Evolutionary conservation across 192 early-diverging fungal species (phyloP).

Genomic region (Spinellus fusiger): DNA sequence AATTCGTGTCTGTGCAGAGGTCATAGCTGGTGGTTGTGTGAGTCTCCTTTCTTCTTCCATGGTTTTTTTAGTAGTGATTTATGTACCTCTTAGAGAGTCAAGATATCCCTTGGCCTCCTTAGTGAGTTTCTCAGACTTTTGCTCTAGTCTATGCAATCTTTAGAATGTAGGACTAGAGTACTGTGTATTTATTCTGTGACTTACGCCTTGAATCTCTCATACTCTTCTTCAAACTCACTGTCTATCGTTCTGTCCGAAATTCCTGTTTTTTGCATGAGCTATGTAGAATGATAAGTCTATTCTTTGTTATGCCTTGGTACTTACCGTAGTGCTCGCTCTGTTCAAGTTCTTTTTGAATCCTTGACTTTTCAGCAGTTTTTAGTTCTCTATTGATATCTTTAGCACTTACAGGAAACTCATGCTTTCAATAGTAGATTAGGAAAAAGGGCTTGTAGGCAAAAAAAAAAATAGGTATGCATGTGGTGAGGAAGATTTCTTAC

Average conservation of each 20-base stretch:
- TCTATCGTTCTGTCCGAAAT: slow-evolving; percentile 71
- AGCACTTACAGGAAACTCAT: slow-evolving; percentile 30
- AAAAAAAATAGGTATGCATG: neutral
- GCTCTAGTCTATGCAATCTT: slow-evolving; percentile 58
- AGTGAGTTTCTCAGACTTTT: slow-evolving; percentile 74
- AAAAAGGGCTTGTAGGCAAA: slow-evolving; percentile 1
- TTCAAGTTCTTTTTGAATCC: slow-evolving; percentile 81
- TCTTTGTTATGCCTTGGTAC: neutral
- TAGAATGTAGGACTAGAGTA: neutral
- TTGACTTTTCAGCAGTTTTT: slow-evolving; percentile 38
- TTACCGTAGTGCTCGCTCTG: slow-evolving; percentile 65
- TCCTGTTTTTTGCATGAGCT: slow-evolving; percentile 70
- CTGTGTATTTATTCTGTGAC: neutral
- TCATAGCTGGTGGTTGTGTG: slow-evolving; percentile 55
- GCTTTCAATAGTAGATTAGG: neutral
- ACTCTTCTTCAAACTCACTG: slow-evolving; percentile 51
- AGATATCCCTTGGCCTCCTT: slow-evolving; percentile 93
- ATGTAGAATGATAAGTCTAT: neutral
- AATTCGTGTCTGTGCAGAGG: slow-evolving; percentile 75
- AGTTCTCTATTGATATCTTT: neutral
- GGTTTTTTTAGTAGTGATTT: neutral
- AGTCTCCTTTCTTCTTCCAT: neutral
- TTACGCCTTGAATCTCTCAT: slow-evolving; percentile 32
- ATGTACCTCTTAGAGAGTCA: slow-evolving; percentile 68
- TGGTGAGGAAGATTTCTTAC: neutral